Evolutionary conservation across 2,329 filamentous ascomycete genomes (phyloP).

Genomic region (Fusarium hainanense): DNA sequence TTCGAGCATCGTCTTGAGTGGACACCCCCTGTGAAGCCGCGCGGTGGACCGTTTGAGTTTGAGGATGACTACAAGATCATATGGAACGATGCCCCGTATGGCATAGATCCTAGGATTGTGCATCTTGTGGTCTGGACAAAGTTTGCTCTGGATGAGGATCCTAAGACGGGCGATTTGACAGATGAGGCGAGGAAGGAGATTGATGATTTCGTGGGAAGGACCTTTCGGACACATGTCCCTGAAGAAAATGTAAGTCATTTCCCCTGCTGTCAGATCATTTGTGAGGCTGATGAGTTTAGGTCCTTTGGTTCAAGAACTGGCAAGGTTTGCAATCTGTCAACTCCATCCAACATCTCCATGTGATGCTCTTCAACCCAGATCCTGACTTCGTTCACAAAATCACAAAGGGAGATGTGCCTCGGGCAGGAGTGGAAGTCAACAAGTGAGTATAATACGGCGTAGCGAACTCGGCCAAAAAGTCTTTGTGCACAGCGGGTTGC

Average conservation of each 20-base stretch:
- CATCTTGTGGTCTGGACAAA: conserved; percentile 96
- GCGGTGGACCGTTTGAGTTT: conserved; percentile 55
- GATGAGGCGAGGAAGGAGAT: conserved; percentile 71
- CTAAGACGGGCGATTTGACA: conserved; percentile 73
- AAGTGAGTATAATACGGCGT: background rate
- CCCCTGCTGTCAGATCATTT: background rate
- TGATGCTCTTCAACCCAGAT: conserved; percentile 87
- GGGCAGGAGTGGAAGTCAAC: conserved; percentile 59
- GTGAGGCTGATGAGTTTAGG: conserved; percentile 40
- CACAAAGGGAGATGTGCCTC: conserved; percentile 78
- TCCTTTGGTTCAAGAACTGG: conserved; percentile 78
- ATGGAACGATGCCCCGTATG: conserved; percentile 95
- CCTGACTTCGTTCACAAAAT: conserved; percentile 74
- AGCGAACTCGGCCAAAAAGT: background rate
- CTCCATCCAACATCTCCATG: conserved; percentile 92
- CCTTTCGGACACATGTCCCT: conserved; percentile 68
- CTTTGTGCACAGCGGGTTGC: background rate
- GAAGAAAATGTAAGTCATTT: conserved; percentile 61
- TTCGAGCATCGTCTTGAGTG: conserved; percentile 77
- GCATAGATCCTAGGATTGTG: conserved; percentile 78
- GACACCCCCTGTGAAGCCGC: conserved; percentile 58
- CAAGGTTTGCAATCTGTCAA: conserved; percentile 83
- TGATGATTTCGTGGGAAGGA: conserved; percentile 74
- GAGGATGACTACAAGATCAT: conserved; percentile 76
- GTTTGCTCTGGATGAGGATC: conserved; percentile 79